Base-by-base conservation (phyloP, 331 rosid genomes). In the Stylosanthes scabra region DNA sequence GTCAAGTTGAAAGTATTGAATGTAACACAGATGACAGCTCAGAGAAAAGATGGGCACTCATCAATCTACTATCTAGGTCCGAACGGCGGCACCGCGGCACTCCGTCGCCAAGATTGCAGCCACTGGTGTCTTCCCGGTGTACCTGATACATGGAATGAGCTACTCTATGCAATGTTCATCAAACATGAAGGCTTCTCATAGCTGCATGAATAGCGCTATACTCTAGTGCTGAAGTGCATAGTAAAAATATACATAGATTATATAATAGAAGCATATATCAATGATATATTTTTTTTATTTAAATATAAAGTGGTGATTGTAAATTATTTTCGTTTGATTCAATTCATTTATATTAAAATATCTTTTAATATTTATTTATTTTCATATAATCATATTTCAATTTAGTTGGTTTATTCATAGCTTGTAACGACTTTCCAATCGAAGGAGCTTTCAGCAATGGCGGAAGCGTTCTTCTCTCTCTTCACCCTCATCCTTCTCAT, bases 81-180 rank as follows among this genome's bases (percentile, higher is more conserved):
- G 5, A 50, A 59, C 1, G 52, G 40, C 9, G 86, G 89, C 13
- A 85, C 89, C 0, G 88, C 82, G 8, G 78, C 93, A 27, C 70
- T 13, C 72, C 96, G 66, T 69, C 91, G 93, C 37, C 97, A 91
- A 85, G 99, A 89, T 74, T 91, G 97, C 65, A 94, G 97, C 72
- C 99, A 94, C 59, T 94, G 99, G 97, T 91, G 97, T 78, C 84
- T 91, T 10, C 97, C 99, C 56, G 99, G 99, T 57, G 96, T 89
- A 42, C 97, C 97, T 5, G 97, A 94, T 68, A 59, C 90, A 51
- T 88, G 97, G 99, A 91, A 94, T 79, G 92, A 94, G 27, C 77
- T 94, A n/a, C 96, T 91, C 10, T 91, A 84, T 70, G 96, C 97
- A 5, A 14, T 85, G 28, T 74, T 86, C 80, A 70, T 90, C 5